Percentiles rank a stretch among this genome's conserved stretches.
These are phyloP conservation scores for Nicotiana otophora DNA, from an alignment of 257 asterid species.

Conservation along the genomic window DNA sequence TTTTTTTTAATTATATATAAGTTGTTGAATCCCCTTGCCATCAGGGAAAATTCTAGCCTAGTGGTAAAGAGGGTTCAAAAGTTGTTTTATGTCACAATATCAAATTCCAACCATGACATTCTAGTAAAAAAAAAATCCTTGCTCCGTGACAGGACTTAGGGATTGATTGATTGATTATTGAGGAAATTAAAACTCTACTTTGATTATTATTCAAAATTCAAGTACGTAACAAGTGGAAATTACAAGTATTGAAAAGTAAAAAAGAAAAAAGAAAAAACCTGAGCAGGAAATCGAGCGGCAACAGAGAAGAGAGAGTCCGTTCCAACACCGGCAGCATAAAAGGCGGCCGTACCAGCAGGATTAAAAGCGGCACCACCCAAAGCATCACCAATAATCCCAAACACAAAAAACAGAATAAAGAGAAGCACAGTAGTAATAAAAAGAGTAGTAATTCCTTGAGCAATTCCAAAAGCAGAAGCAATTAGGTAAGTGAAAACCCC, in stretches of 20 bases:
- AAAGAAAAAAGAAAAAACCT: not conserved
- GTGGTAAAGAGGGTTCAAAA: no score
- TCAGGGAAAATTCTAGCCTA: no score
- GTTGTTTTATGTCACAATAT: no score
- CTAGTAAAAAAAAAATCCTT: no score
- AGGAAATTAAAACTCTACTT: not conserved
- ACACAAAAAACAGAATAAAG: conserved; percentile 46
- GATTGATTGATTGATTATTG: not conserved
- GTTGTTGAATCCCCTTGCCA: no score
- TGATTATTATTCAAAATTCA: not conserved
- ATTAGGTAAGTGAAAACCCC: conserved; percentile 46
- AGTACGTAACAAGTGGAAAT: not conserved
- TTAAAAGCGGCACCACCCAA: conserved; percentile 87
- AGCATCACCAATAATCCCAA: conserved; percentile 60
- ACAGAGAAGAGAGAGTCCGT: conserved; percentile 51
- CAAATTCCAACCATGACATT: no score
- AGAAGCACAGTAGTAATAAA: conserved; percentile 51
- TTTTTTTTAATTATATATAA: no score
- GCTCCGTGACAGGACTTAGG: no score
- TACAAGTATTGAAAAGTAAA: no score
- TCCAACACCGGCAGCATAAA: conserved; percentile 70
- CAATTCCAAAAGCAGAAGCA: conserved; percentile 49
- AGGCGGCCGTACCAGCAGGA: conserved; percentile 82
- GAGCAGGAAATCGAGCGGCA: conserved; percentile 70
- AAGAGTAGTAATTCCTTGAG: conserved; percentile 35